These are phyloP conservation scores for Colletotrichum sp. DNA, from an alignment of 2,329 filamentous ascomycete species.

Conservation along the genomic window DNA sequence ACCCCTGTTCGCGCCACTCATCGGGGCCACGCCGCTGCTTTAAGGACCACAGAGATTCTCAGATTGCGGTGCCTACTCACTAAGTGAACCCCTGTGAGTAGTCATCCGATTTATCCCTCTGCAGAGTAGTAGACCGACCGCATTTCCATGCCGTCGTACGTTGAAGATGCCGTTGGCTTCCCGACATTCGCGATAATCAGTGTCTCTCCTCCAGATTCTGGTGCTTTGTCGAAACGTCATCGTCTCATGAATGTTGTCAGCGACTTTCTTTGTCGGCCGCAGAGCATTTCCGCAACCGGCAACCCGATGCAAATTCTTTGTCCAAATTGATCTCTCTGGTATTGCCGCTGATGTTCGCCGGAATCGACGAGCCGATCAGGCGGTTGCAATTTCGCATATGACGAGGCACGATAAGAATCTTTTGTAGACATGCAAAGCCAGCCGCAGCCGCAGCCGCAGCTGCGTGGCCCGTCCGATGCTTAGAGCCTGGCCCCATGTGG, in stretches of 20 bases:
- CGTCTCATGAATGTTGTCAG: neutral
- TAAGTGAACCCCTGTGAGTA: neutral
- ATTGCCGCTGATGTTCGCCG: neutral
- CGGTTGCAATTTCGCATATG: neutral
- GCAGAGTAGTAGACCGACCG: neutral
- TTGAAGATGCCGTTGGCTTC: neutral
- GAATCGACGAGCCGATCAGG: neutral
- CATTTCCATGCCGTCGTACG: neutral
- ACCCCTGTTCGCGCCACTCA: constrained; percentile 4
- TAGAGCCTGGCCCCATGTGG: neutral
- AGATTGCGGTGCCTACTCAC: neutral
- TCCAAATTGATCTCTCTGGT: neutral
- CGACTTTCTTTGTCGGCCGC: neutral
- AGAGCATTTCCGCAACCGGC: neutral
- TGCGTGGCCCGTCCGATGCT: neutral
- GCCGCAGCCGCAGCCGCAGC: neutral
- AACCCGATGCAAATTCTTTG: neutral
- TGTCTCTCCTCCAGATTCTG: neutral
- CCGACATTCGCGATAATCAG: neutral
- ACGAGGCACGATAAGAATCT: neutral
- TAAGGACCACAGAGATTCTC: neutral
- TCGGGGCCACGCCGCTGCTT: neutral
- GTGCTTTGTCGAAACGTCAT: neutral
- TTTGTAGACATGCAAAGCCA: neutral
- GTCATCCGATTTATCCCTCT: neutral